These are phyloP conservation scores for Boletus vinaceobasis DNA, from an alignment of 768 basidiomycete species.

Conservation along the genomic window DNA sequence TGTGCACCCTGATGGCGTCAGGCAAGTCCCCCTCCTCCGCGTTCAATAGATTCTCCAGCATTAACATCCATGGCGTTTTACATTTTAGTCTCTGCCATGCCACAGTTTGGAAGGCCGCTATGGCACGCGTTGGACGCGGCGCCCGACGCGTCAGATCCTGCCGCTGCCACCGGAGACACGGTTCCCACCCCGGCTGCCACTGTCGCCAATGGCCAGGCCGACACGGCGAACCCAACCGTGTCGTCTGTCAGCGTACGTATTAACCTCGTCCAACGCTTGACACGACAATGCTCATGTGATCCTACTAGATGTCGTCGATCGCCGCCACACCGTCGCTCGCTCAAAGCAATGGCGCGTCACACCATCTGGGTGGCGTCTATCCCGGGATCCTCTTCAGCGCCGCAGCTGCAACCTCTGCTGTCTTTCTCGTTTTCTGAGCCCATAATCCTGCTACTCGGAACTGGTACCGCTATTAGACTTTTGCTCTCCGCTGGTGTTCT, in stretches of 20 bases:
- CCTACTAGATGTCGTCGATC: not conserved
- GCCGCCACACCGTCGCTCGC: not conserved
- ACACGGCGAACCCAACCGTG: not conserved
- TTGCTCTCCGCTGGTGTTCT: not conserved
- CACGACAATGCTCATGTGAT: not conserved
- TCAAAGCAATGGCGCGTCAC: conserved; percentile 13
- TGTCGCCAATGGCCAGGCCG: not conserved
- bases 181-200: not conserved
- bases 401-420: not conserved
- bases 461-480: not conserved
- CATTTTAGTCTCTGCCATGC: conserved; percentile 13
- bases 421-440: conserved; percentile 2
- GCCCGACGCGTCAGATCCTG: no score
- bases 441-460: not conserved
- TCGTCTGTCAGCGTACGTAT: not conserved
- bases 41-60: not conserved
- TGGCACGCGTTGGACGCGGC: conserved; percentile 10
- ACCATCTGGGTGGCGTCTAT: conserved; percentile 4
- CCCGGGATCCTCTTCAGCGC: conserved; percentile 2
- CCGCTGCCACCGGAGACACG: not conserved
- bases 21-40: conserved; percentile 3
- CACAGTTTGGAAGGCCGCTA: conserved; percentile 20
- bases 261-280: not conserved
- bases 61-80: not conserved
- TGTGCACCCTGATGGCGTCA: conserved; percentile 11